Evolutionary conservation across 768 basidiomycete species (phyloP).

Genomic region (Terana coerulea): DNA sequence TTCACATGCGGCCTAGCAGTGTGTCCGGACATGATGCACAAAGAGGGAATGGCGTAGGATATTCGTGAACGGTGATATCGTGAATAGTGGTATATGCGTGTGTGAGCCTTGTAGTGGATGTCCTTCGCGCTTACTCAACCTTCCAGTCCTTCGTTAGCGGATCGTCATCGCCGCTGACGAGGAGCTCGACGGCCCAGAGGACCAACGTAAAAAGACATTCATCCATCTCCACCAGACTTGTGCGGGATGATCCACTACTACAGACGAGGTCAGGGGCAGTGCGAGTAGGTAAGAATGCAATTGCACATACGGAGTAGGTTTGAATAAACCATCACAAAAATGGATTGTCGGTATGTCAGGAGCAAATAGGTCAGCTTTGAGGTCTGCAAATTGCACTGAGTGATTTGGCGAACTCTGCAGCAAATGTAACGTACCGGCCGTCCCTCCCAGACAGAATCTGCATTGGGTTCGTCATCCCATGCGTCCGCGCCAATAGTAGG

Average conservation of each 20-base stretch:
- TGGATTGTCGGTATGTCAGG: conserved; percentile 77
- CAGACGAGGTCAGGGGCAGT: background rate
- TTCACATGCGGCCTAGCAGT: background rate
- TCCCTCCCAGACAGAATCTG: conserved; percentile 64
- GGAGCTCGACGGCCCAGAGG: conserved; percentile 78
- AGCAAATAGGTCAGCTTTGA: conserved; percentile 71
- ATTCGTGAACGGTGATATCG: conserved; percentile 8
- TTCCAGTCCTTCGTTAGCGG: conserved; percentile 68
- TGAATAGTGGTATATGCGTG: conserved; percentile 6
- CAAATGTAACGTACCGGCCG: conserved; percentile 53
- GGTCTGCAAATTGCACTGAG: conserved; percentile 45
- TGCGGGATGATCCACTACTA: conserved; percentile 85
- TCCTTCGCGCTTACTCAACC: conserved; percentile 47
- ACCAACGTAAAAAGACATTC: conserved; percentile 84
- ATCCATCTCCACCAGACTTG: conserved; percentile 94
- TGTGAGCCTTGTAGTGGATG: background rate
- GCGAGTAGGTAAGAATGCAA: background rate
- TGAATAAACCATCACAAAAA: conserved; percentile 85
- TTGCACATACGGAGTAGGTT: conserved; percentile 76
- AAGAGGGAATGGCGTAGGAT: background rate
- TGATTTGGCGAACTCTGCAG: background rate
- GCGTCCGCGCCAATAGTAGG: conserved; percentile 81
- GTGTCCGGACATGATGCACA: background rate
- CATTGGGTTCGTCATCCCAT: conserved; percentile 67
- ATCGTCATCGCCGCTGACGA: conserved; percentile 77